Conservation (phyloP, 345 rosid genomes). For the Sonneratia alba region DNA sequence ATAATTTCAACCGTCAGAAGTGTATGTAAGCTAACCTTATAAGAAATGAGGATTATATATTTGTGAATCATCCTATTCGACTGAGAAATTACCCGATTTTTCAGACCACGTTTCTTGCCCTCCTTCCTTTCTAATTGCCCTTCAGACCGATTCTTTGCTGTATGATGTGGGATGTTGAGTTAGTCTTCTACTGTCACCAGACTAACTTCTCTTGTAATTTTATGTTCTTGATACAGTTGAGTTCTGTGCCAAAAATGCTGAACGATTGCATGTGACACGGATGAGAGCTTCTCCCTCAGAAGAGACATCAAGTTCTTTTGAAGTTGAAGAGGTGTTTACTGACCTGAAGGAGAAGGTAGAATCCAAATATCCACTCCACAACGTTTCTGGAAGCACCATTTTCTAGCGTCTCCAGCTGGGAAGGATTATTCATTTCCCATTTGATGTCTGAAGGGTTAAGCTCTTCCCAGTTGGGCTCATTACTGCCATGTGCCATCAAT, state of each 20-base stretch:
- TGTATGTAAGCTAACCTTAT: too few species aligned
- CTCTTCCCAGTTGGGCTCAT: not conserved
- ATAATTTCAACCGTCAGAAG: not conserved
- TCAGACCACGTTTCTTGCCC: not conserved
- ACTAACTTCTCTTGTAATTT: not conserved
- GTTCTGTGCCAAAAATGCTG: conserved; percentile 22
- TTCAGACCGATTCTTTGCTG: not conserved
- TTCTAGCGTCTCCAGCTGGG: not conserved
- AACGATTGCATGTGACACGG: conserved; percentile 36
- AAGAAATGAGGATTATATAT: not conserved
- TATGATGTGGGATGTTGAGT: not conserved
- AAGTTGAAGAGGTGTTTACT: conserved; percentile 45
- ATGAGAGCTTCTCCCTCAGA: conserved; percentile 53
- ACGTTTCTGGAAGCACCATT: not conserved
- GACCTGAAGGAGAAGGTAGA: conserved; percentile 82
- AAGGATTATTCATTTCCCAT: not conserved
- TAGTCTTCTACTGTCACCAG: not conserved
- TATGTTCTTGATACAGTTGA: not conserved
- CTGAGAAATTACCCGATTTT: not conserved
- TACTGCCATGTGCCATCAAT: not conserved
- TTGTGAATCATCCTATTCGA: not conserved
- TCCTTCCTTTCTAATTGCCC: not conserved
- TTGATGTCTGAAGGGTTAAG: not conserved
- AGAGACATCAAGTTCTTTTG: conserved; percentile 34
- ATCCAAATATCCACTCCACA: not conserved